These are phyloP conservation scores for Picochlorum sp. DNA, from an alignment of 139 green algal species.

Conservation along the genomic window DNA sequence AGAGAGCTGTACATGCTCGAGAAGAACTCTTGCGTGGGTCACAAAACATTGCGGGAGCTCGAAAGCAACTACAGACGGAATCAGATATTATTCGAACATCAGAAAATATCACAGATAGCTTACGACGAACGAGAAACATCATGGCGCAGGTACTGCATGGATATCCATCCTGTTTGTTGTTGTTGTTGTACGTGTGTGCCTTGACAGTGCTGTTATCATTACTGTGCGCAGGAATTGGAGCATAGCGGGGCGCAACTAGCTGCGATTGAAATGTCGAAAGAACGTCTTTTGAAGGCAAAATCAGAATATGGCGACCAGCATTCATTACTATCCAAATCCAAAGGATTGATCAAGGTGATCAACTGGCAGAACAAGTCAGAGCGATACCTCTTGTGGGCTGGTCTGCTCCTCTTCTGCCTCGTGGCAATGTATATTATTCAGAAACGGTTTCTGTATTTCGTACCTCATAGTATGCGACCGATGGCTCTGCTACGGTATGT, in stretches of 20 bases:
- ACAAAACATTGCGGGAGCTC: conserved; percentile 20
- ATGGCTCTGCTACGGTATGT: conserved; percentile 6
- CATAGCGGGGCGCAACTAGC: conserved; percentile 57
- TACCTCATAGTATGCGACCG: conserved; percentile 28
- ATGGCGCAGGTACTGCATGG: conserved; percentile 15
- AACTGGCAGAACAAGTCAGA: conserved; percentile 29
- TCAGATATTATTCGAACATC: conserved; percentile 31
- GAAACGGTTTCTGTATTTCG: conserved; percentile 54
- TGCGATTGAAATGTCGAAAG: conserved; percentile 48
- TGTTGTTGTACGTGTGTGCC: too few relatives aligned
- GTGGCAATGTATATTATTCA: conserved; percentile 44
- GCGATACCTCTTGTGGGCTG: conserved; percentile 47
- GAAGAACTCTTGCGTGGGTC: conserved; percentile 19
- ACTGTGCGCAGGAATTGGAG: conserved; percentile 47
- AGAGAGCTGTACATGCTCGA: conserved; percentile 5
- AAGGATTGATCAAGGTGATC: conserved; percentile 40
- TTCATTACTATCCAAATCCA: conserved; percentile 10
- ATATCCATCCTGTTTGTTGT: too few relatives aligned
- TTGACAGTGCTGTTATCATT: neutral
- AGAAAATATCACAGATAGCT: conserved; percentile 50
- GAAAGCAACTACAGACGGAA: conserved; percentile 32
- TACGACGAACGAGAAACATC: conserved; percentile 53
- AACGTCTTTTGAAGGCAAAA: conserved; percentile 31
- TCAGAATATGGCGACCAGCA: conserved; percentile 52
- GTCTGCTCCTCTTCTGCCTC: conserved; percentile 50